phyloP scores from a whole-genome alignment of 257 asterid genomes.

The Solanum boliviense region DNA sequence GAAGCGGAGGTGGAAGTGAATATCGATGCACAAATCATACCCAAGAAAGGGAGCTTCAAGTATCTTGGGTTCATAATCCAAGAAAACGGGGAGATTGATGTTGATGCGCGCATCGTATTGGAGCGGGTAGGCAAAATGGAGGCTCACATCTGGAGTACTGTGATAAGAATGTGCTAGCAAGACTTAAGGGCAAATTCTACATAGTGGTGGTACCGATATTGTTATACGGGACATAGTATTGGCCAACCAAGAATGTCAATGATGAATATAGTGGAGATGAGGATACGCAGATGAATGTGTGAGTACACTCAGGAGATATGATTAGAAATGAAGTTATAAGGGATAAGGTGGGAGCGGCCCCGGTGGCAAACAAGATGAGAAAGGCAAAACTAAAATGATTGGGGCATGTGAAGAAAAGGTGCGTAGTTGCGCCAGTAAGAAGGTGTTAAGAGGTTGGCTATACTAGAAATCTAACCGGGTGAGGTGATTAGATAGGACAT shows the following conservation, averaged over 20 bases:
- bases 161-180: background rate
- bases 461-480: fast-evolving
- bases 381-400: background rate
- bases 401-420: background rate
- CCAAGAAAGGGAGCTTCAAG: background rate
- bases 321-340: background rate
- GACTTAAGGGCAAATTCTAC: background rate
- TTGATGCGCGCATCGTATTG: background rate
- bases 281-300: background rate
- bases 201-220: background rate
- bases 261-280: background rate
- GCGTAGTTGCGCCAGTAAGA: background rate
- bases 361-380: background rate
- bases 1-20: background rate
- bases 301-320: background rate
- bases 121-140: background rate
- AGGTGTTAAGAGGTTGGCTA: background rate
- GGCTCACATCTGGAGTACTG: background rate
- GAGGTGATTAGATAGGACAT: background rate
- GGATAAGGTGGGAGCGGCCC: background rate
- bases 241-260: background rate
- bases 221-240: background rate
- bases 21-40: background rate
- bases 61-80: background rate
- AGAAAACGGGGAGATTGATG: background rate